A percentile compares a stretch with the other conserved stretches of the same genome.
Evolutionary conservation across 768 basidiomycete genomes (phyloP).

Genomic region (Suillus weaverae): DNA sequence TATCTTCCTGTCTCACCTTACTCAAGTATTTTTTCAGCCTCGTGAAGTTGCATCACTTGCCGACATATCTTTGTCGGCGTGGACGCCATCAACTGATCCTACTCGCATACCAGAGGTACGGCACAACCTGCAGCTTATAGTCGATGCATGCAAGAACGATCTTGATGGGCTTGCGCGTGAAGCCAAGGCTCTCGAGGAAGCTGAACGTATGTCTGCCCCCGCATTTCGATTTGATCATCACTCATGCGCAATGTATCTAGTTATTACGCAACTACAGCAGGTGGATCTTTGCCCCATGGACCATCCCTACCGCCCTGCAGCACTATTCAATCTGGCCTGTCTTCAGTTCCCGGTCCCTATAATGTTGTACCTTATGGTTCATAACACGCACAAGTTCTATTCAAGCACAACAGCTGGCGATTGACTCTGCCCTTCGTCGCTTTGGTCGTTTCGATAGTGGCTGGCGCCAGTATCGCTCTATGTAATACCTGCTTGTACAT

Average conservation of each 20-base stretch:
- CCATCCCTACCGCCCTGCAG: too few species aligned
- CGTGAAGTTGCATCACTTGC: conserved; percentile 85
- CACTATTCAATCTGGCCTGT: too few species aligned
- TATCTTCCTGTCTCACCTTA: background rate
- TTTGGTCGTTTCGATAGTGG: too few species aligned
- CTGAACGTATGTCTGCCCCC: conserved; percentile 56
- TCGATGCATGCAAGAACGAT: conserved; percentile 78
- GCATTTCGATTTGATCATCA: conserved; percentile 7
- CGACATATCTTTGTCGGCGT: conserved; percentile 70
- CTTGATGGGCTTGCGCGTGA: conserved; percentile 89
- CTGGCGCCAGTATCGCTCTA: too few species aligned
- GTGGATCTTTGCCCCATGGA: too few species aligned
- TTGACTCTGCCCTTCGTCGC: too few species aligned
- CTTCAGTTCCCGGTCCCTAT: too few species aligned
- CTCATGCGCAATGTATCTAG: conserved; percentile 38
- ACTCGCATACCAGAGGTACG: conserved; percentile 95
- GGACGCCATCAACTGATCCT: conserved; percentile 86
- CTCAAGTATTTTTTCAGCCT: conserved; percentile 47
- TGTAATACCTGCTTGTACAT: too few species aligned
- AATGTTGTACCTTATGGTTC: too few species aligned
- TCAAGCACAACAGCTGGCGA: too few species aligned
- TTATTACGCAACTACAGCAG: conserved; percentile 75
- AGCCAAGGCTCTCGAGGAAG: conserved; percentile 80
- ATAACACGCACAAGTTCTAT: too few species aligned
- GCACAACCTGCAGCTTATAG: conserved; percentile 89